These are phyloP conservation scores for Perkinsus marinus DNA, from an alignment of 169 alveolate species.

Conservation along the genomic window DNA sequence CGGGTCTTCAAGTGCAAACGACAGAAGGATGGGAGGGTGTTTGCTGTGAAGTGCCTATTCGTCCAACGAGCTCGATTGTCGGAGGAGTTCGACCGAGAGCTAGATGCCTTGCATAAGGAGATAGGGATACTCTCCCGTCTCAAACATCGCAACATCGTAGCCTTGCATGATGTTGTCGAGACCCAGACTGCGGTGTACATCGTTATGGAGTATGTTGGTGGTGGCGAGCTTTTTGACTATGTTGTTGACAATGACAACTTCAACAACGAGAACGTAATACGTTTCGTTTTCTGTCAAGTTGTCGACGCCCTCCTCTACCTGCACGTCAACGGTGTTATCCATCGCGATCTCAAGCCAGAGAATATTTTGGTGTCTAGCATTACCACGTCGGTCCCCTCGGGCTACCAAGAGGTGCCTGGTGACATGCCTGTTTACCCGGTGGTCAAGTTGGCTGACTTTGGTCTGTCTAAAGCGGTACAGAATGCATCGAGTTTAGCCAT, in stretches of 20 bases:
- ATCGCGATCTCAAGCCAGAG: constrained; percentile 68
- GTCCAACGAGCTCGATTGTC: neutral
- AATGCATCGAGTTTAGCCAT: neutral
- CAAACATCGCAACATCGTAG: neutral
- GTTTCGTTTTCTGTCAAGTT: constrained; percentile 47
- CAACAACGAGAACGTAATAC: constrained; percentile 38
- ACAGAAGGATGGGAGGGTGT: neutral
- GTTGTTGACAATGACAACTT: constrained; percentile 5
- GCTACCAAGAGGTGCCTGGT: neutral
- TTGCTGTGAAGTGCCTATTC: neutral
- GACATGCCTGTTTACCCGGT: neutral
- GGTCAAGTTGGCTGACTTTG: constrained; percentile 76
- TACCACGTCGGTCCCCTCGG: neutral
- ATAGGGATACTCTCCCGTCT: neutral
- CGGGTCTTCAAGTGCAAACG: neutral
- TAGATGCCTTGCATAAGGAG: neutral
- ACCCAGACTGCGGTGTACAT: neutral
- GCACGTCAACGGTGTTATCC: constrained; percentile 52
- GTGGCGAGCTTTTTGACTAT: constrained; percentile 7
- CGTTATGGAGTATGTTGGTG: neutral
- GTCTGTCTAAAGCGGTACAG: constrained; percentile 24
- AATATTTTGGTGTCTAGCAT: constrained; percentile 46
- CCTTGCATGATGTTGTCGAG: neutral
- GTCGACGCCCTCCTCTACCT: constrained; percentile 49
- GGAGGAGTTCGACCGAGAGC: neutral